Conservation (phyloP, 2,329 filamentous ascomycete genomes). For the Trichoderma endophyticum region DNA sequence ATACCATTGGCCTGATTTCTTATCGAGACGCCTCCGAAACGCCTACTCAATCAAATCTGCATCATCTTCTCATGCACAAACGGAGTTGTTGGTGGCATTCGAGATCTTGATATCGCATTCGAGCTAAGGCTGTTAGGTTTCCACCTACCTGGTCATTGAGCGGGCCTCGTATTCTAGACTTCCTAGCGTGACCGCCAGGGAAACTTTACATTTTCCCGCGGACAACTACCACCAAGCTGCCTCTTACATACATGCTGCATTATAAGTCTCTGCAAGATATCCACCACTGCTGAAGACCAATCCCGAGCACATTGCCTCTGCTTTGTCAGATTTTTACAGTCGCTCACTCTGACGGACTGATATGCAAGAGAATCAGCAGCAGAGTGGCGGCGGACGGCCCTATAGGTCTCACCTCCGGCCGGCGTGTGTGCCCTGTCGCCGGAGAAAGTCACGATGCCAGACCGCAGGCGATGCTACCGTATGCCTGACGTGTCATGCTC, state of each 20-base stretch:
- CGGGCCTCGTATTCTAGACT: neutral
- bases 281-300: neutral
- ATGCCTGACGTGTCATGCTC: conserved; percentile 57
- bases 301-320: neutral
- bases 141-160: neutral
- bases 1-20: neutral
- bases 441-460: conserved; percentile 60
- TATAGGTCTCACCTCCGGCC: conserved; percentile 61
- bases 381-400: conserved; percentile 38
- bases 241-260: neutral
- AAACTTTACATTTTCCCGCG: conserved; percentile 1
- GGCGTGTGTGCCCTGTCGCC: conserved; percentile 58
- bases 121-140: neutral
- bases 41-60: neutral
- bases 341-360: neutral
- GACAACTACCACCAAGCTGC: neutral
- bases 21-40: neutral
- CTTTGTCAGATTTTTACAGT: neutral
- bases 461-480: conserved; percentile 50
- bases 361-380: conserved; percentile 12
- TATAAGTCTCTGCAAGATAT: neutral
- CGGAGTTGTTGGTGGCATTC: neutral
- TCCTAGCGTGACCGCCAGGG: conserved; percentile 3
- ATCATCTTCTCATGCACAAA: neutral
- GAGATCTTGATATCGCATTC: neutral